Evolutionary conservation across 1,284 basidiomycete genomes (phyloP), one percentile per base, ranked within the genome.

Genomic region (Mycosarcoma maydis): DNA sequence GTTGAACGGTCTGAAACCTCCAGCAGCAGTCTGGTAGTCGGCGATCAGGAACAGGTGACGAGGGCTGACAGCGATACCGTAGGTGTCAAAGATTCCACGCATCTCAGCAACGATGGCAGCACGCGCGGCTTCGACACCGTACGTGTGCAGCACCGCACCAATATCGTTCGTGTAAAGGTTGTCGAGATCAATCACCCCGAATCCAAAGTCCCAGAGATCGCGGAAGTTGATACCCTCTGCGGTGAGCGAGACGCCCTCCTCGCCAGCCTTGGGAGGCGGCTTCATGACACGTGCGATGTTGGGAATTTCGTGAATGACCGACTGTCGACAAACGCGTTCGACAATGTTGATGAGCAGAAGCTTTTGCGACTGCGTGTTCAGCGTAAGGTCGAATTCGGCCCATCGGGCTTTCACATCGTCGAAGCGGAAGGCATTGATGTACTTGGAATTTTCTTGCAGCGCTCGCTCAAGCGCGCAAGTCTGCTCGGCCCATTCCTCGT

Each of bases 1-100:
- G 83, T 97, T 98, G 85, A 98, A 99, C 2, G 96, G 94, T 82
- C 92, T 92, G 86, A 95, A 99, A 22, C 91, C 93, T 40, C 96
- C 96, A 46, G 94, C 92, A 80, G 94, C 96, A 0, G 96, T 98
- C 92, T 98, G 75, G 83, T 98, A 99, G 83, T 99, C 96, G 29
- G 96, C 96, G 81, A 99, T 97, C 62, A 99, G 86, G 79, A 94
- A 94, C 52, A 98, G 85, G 85, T 99, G 96, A 53, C 96, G 88
- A 75, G 88, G 89, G 83, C 98, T 90, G 52, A 99, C 96, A 61
- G 91, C 92, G 80, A 99, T 99, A 80, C 91, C 95, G 85, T 99
- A 99, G 4, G 91, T 93, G 45, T 75, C 89, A 83, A 99, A 99
- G 50, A 99, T 93, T 33, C 88, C 88, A 40, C 89, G 87, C 84